A percentile compares a stretch with the other conserved stretches of the same genome.
These are phyloP conservation scores for Clarireedia sp. DNA, from an alignment of 2,329 filamentous ascomycete genomes.

Conservation along the genomic window DNA sequence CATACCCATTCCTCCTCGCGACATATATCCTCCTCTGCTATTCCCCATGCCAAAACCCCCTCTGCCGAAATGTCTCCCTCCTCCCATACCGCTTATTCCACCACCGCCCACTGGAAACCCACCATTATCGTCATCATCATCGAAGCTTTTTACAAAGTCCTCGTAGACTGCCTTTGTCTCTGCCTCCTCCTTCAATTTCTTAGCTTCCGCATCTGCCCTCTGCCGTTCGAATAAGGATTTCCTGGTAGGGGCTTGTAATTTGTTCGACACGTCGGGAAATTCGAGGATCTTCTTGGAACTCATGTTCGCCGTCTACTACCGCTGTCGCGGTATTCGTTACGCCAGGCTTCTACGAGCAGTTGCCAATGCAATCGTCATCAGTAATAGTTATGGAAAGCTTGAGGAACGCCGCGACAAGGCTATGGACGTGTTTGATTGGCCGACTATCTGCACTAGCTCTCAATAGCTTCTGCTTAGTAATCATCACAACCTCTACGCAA, in stretches of 20 bases:
- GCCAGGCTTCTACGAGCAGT: too few species aligned
- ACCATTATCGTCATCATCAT: constrained; percentile 45
- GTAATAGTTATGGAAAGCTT: too few species aligned
- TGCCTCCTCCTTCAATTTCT: constrained; percentile 72
- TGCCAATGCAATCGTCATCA: too few species aligned
- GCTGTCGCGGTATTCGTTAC: too few species aligned
- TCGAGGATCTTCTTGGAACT: constrained; percentile 26
- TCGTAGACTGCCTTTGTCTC: constrained; percentile 83
- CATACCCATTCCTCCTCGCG: background rate
- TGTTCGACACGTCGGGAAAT: constrained; percentile 68
- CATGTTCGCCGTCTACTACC: background rate
- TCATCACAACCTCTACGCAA: too few species aligned
- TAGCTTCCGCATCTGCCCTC: constrained; percentile 82
- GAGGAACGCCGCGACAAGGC: too few species aligned
- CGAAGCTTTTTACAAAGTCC: constrained; percentile 78
- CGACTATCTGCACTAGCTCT: too few species aligned
- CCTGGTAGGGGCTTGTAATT: constrained; percentile 71
- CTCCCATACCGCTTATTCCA: constrained; percentile 10
- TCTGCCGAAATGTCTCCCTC: constrained; percentile 53
- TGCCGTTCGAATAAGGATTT: constrained; percentile 85
- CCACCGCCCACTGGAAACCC: constrained; percentile 12
- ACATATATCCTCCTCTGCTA: constrained; percentile 11
- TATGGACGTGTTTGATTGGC: too few species aligned
- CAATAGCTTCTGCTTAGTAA: too few species aligned
- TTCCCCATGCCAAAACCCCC: constrained; percentile 28